Percentiles rank a stretch among this genome's conserved stretches.
phyloP scores from a whole-genome alignment of 495 filamentous ascomycete genomes.

The Elaphomyces granulatus region DNA sequence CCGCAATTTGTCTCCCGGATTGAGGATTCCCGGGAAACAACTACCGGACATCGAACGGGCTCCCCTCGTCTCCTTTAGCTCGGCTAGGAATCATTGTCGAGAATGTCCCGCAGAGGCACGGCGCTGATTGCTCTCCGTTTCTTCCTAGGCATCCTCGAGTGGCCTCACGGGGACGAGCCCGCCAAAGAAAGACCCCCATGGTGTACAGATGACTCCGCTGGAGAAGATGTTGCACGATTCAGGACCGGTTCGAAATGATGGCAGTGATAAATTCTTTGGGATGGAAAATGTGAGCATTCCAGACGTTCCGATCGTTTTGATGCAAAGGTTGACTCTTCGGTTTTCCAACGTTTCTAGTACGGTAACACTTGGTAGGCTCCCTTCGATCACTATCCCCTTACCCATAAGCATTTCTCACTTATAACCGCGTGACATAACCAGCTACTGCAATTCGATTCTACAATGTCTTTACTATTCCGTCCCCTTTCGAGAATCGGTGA shows the following conservation, averaged over 20 bases:
- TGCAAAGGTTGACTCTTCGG: no score
- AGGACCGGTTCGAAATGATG: conserved; percentile 65
- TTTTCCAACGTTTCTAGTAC: conserved; percentile 46
- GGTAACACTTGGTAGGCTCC: conserved; percentile 82
- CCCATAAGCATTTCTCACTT: no score
- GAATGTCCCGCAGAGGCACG: conserved; percentile 4
- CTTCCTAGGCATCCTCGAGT: conserved; percentile 26
- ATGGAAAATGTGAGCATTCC: conserved; percentile 91
- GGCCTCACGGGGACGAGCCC: conserved; percentile 29
- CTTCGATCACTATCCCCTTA: no score
- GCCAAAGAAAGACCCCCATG: conserved; percentile 58
- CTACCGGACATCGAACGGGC: no score
- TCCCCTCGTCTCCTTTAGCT: conserved; percentile 3
- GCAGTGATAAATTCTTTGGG: conserved; percentile 96
- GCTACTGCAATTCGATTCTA: conserved; percentile 95
- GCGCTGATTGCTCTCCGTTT: conserved; percentile 7
- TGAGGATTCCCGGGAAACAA: conserved; percentile 7
- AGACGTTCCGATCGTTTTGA: no score
- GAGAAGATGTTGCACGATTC: conserved; percentile 73
- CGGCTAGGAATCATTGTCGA: conserved; percentile 9
- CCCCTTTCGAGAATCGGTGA: conserved; percentile 86
- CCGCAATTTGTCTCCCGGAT: no score
- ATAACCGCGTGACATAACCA: no score
- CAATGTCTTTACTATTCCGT: conserved; percentile 94
- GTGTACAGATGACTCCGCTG: conserved; percentile 56